Base-by-base conservation (phyloP, 345 rosid genomes). In the Orychophragmus violaceus region DNA sequence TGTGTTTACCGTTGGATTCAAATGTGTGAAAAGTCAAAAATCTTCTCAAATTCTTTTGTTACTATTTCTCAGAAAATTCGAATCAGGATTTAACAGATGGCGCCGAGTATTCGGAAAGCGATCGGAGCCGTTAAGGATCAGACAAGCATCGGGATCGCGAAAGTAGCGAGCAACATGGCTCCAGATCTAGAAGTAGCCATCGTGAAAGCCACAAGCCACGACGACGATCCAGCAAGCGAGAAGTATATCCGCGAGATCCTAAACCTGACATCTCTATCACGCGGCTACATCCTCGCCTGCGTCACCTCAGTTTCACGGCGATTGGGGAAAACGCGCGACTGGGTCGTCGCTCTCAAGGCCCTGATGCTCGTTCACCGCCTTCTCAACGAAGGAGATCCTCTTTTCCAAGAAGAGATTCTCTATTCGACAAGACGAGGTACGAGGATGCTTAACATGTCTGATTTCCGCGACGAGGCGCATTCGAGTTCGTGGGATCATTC, bases 51-150 rank as follows among this genome's bases (percentile, higher is more conserved):
- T 12, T 52, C 30, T 25, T 42, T 2, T 37, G 22, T 23, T 59
- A 8, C 6, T 2, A 18, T 21, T 8, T 56, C 44, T 16, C 48
- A 41, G 48, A 65, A 64, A 27, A 42, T 12, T 28, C 14, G 61
- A 48, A 41, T 16, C 48, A 19, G 21, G 48, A n/a, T 7, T 41
- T 41, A 41, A 21, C 21, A 41, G 48, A 42, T 94, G 97, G 88
- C 97, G 53, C 76, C 87, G 45, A 90, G 88, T 53, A 90, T 94
- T 62, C 87, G 97, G 14, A 94, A 87, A 70, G 96, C 99, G 64
- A 84, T 94, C 48, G 99, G 99, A 39, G 89, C 92, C 3, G 97
- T 94, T 28, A 94, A 94, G 70, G 99, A 94, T 57, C 99, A 94
- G 45, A 94, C 99, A 5, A 94, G 96, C 53, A 94, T 94, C 3